phyloP scores from a whole-genome alignment of 192 early-diverging fungal genomes.

The Coemansia sp. region DNA sequence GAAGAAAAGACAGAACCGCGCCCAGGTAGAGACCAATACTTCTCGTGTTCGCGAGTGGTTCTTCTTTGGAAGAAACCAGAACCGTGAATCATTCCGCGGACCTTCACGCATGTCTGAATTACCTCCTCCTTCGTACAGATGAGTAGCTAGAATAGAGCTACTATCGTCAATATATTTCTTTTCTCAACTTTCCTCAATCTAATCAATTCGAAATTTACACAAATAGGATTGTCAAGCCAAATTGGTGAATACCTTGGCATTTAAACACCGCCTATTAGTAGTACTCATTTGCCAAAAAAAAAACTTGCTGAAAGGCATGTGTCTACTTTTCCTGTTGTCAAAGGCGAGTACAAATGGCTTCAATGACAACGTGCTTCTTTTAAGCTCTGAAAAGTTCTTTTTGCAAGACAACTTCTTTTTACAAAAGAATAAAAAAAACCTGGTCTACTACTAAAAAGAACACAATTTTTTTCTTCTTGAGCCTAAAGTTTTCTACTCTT shows the following conservation, averaged over 20 bases:
- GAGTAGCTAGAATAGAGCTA: background rate
- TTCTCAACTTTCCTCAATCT: background rate
- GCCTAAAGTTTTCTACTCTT: background rate
- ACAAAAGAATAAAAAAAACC: background rate
- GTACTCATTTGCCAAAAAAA: background rate
- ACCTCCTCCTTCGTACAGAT: background rate
- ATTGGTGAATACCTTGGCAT: background rate
- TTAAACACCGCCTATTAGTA: background rate
- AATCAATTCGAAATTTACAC: background rate
- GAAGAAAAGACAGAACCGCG: background rate
- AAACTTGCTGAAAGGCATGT: background rate
- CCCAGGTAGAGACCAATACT: background rate
- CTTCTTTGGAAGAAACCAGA: constrained; percentile 1
- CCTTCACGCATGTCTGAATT: background rate
- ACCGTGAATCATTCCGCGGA: background rate
- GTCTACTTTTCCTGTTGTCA: background rate
- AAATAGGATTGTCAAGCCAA: background rate
- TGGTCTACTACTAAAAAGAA: background rate
- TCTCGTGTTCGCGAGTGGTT: background rate
- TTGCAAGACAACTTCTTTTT: background rate
- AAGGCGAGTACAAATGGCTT: background rate
- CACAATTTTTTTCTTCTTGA: background rate
- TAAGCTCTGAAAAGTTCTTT: background rate
- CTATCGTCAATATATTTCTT: background rate
- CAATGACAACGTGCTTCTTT: background rate